Evolutionary conservation across 176 grass and related monocot species (phyloP), one percentile per base, ranked within the genome.

Genomic region (Triticum dicoccoides): DNA sequence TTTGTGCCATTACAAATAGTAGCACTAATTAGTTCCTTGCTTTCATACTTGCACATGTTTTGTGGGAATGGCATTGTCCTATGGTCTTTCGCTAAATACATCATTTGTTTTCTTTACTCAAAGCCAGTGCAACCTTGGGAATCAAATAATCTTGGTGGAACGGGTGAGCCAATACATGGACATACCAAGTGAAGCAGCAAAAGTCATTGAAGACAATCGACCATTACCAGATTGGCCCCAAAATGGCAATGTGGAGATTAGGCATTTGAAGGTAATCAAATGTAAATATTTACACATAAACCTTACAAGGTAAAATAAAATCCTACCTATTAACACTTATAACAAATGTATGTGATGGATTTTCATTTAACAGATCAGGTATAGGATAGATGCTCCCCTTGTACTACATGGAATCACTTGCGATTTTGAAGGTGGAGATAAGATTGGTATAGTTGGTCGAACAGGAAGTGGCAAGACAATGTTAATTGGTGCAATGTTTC

Each of bases 391-490:
- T 77, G 42, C 93, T n/a, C 91, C 96, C 23, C 88, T 94, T 72
- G 93, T 96, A n/a, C 65, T 98, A 25, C 79, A 83, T 72, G 90
- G 93, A 87, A 91, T 96, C 77, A 88, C 84, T 72, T 98, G 96
- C 58, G 94, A 76, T 11, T 94, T 98, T 61, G 70, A 96, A 80
- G 96, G 93, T 37, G 93, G 96, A 23, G 42, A 92, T 69, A 98
- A 96, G 82, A 95, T 98, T 45, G 93, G 96, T 65, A 94, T 98
- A 78, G 96, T 98, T 65, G 93, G 96, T 18, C 90, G 96, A 21
- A 98, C 96, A 47, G 96, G 96, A 71, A 98, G 93, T 84, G 93
- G 96, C 47, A 98, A 98, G 79, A 95, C 96, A 80, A 98, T 91
- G 73, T 77, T 98, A 83, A 94, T 98, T 54, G 81, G 93, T 73